phyloP scores from a whole-genome alignment of 2,329 filamentous ascomycete genomes.

The Nemania sp. region DNA sequence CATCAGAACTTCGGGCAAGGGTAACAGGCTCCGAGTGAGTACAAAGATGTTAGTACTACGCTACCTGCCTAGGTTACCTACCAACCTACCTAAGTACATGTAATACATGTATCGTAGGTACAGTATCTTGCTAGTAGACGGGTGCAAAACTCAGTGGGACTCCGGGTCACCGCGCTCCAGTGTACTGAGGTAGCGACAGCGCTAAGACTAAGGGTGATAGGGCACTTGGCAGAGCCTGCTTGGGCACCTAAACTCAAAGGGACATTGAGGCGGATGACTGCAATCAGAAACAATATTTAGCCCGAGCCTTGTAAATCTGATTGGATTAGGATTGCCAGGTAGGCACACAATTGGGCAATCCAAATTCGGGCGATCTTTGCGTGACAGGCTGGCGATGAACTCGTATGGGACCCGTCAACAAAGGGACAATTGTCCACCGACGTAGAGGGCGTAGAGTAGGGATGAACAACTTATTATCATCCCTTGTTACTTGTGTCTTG shows the following conservation, averaged over 20 bases:
- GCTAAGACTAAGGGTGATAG: slow-evolving; percentile 1
- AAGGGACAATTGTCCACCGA: slow-evolving; percentile 13
- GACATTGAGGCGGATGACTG: slow-evolving; percentile 13
- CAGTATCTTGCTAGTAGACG: slow-evolving; percentile 2
- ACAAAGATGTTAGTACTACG: neutral
- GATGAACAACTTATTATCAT: slow-evolving; percentile 1
- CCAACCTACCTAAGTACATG: neutral
- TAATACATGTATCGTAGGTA: neutral
- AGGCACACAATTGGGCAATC: neutral
- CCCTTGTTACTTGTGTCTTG: neutral
- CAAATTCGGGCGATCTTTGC: slow-evolving; percentile 15
- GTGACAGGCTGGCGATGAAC: slow-evolving; percentile 2
- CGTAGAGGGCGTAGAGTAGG: neutral
- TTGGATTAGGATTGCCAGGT: slow-evolving; percentile 3
- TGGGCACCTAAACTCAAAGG: slow-evolving; percentile 20
- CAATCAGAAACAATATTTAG: slow-evolving; percentile 24
- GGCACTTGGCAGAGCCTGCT: slow-evolving; percentile 23
- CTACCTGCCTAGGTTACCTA: slow-evolving; percentile 3
- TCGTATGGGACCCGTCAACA: slow-evolving; percentile 1
- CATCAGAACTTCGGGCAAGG: neutral
- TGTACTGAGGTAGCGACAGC: too few species aligned
- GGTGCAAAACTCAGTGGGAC: slow-evolving; percentile 4
- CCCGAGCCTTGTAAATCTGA: slow-evolving; percentile 31
- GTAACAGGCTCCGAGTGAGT: neutral
- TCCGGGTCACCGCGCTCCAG: slow-evolving; percentile 5